A percentile compares a stretch with the other conserved stretches of the same genome.
phyloP scores from a whole-genome alignment of 352 stramenopile genomes.

The Thraustochytrium sp. region DNA sequence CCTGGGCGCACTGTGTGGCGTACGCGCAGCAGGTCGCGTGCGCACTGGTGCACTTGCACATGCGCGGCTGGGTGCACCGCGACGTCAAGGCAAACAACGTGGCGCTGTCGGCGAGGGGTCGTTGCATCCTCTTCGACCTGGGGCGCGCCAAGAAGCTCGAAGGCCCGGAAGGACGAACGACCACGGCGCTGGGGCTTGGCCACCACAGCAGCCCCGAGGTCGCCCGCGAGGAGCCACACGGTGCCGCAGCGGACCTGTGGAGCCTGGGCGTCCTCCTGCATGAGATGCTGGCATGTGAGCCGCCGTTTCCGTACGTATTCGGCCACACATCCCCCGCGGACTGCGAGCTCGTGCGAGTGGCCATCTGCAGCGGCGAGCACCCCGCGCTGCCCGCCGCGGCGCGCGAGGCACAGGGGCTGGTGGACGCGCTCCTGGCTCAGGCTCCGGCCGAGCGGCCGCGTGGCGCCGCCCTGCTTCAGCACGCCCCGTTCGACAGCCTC shows the following conservation, averaged over 20 bases:
- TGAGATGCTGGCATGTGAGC: neutral
- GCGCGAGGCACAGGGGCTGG: no score
- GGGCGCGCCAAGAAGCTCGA: neutral
- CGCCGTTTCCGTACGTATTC: conserved; percentile 37
- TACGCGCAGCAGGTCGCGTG: conserved; percentile 4
- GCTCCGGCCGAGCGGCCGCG: neutral
- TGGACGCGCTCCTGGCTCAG: neutral
- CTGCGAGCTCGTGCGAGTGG: neutral
- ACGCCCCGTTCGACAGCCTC: neutral
- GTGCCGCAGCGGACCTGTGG: neutral
- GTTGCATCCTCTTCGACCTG: conserved; percentile 24
- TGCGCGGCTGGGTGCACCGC: neutral
- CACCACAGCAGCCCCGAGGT: conserved; percentile 15
- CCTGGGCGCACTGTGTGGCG: neutral
- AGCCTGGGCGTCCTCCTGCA: conserved; percentile 1
- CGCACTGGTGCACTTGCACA: neutral
- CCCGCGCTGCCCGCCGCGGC: neutral
- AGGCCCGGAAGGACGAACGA: neutral
- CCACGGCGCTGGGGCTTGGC: neutral
- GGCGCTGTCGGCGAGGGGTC: neutral
- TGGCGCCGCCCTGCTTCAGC: neutral
- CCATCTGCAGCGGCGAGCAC: neutral
- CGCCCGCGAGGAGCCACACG: neutral
- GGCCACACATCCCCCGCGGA: neutral
- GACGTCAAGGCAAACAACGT: conserved; percentile 37